Evolutionary conservation across 345 rosid genomes (phyloP), one percentile per base, ranked within the genome.

Genomic region (Brassica incana): DNA sequence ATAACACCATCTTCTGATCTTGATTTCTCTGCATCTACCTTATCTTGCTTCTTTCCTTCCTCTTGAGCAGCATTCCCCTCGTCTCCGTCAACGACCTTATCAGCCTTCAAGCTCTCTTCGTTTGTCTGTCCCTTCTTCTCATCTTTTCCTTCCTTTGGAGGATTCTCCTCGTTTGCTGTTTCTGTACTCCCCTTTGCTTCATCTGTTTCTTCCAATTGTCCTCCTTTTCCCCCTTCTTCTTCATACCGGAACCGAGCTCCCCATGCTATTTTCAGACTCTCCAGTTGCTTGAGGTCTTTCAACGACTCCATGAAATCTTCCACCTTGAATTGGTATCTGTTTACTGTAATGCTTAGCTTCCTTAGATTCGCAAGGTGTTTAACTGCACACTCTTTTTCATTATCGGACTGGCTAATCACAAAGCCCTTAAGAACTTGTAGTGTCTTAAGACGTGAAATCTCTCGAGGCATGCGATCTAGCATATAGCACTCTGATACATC

Each of bases 351-450:
- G 82, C 82, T 88, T 74, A 88, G 77, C 77, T 83, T 84, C 84
- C 70, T 77, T 69, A 87, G 65, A 0, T 72, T 23, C 23, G 0
- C 2, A 0, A 87, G 36, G 4, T 20, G 33, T 43, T 58, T 20
- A 29, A 86, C 77, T 1, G 40, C 58, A 62, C 88, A 84, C 0
- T 45, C 1, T 5, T 9, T 43, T 27, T 72, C 77, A 0, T 65
- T 35, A 20, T 63, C 81, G 1, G 59, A 20, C 33, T 81, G 30
- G 58, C 83, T 79, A 8, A 91, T 66, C 48, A 88, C 86, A 84
- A 91, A 89, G 6, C 95, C 93, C 29, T 91, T 86, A 0, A 91
- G 84, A 36, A 91, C 91, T 86, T 77, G 71, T 71, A 89, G 88
- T 3, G 32, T 8, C 0, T 25, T 5, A 25, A 91, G 91, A 5